Evolutionary conservation across 2,329 filamentous ascomycete genomes (phyloP).

Genomic region (Paecilomyces variotii): DNA sequence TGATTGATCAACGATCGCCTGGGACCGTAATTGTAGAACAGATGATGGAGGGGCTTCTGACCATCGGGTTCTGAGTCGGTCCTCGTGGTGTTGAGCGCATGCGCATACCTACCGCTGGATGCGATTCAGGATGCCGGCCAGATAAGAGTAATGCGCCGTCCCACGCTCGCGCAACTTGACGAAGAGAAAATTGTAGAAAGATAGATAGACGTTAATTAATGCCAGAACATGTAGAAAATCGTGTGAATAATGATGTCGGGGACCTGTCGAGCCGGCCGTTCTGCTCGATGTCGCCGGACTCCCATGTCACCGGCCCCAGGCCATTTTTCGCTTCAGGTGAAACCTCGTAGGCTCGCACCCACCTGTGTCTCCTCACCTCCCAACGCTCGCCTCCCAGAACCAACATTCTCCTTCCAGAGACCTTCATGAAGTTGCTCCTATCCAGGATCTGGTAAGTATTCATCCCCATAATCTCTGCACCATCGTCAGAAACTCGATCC

Average conservation of each 20-base stretch:
- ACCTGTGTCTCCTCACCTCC: slow-evolving; percentile 18
- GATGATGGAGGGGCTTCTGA: neutral
- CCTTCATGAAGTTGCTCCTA: slow-evolving; percentile 2
- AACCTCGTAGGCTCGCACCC: slow-evolving; percentile 29
- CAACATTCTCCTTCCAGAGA: slow-evolving; percentile 8
- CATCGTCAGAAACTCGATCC: slow-evolving; percentile 8
- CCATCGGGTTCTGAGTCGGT: neutral
- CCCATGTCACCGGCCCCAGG: slow-evolving; percentile 24
- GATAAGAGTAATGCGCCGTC: neutral
- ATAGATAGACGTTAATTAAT: neutral
- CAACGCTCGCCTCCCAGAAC: slow-evolving; percentile 11
- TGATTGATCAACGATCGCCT: neutral
- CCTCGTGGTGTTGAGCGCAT: slow-evolving; percentile 2
- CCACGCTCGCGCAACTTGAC: neutral
- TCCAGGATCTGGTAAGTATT: slow-evolving; percentile 1
- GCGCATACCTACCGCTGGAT: slow-evolving; percentile 2
- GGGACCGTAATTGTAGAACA: neutral
- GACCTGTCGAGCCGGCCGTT: neutral
- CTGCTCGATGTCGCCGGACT: slow-evolving; percentile 12
- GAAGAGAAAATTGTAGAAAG: neutral
- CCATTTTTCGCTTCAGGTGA: slow-evolving; percentile 34
- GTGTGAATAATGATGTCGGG: slow-evolving; percentile 11
- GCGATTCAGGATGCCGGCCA: slow-evolving; percentile 2
- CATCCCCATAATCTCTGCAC: slow-evolving; percentile 9
- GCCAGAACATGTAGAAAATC: neutral